phyloP scores from a whole-genome alignment of 1,284 basidiomycete genomes.

The Retiboletus flavoniger region DNA sequence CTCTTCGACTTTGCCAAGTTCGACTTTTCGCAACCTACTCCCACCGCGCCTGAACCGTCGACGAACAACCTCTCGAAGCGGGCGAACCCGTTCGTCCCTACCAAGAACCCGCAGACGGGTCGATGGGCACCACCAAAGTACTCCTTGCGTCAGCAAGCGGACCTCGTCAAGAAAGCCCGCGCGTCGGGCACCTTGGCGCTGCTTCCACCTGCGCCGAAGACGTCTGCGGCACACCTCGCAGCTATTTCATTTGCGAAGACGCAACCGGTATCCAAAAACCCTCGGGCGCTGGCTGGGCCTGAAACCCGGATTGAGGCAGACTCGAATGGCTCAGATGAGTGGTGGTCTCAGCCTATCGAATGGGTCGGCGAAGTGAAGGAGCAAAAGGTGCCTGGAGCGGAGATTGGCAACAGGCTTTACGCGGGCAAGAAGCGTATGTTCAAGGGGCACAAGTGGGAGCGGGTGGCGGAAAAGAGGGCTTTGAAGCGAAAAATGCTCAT shows the following conservation, averaged over 20 bases:
- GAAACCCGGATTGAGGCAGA: not conserved
- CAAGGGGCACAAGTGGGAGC: constrained; percentile 83
- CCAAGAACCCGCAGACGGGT: constrained; percentile 55
- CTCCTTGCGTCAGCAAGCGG: constrained; percentile 72
- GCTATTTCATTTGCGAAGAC: constrained; percentile 21
- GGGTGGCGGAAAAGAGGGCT: constrained; percentile 45
- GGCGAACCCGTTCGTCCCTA: constrained; percentile 67
- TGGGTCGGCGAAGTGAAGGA: constrained; percentile 59
- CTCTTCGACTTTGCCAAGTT: constrained; percentile 27
- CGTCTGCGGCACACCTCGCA: constrained; percentile 19
- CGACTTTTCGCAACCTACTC: constrained; percentile 16
- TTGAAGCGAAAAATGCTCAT: constrained; percentile 53
- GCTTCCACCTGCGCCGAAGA: constrained; percentile 66
- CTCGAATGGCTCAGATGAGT: constrained; percentile 16
- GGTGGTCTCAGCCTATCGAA: constrained; percentile 44
- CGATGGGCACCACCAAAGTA: constrained; percentile 69
- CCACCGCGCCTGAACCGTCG: constrained; percentile 4
- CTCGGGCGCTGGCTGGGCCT: not conserved
- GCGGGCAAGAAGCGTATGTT: constrained; percentile 77
- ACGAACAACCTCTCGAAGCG: constrained; percentile 23
- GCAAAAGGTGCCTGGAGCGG: constrained; percentile 49
- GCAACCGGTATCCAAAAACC: constrained; percentile 15
- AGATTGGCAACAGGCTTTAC: constrained; percentile 63
- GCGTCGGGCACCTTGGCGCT: constrained; percentile 50
- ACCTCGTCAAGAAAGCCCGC: constrained; percentile 69